Conservation (phyloP, 805 yeast genomes). For the Ogataea methylovora region DNA sequence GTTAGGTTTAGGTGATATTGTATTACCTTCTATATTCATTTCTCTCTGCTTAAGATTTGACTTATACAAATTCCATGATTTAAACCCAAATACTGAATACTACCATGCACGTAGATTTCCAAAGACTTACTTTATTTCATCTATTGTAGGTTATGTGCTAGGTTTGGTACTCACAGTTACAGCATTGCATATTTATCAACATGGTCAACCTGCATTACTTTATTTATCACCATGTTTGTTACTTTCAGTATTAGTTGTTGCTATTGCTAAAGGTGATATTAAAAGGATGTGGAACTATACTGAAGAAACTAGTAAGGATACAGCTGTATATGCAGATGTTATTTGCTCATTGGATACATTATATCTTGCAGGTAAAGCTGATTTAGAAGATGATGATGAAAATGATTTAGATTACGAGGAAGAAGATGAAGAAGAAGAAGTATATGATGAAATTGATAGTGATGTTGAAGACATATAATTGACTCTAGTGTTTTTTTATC, state of each 20-base stretch:
- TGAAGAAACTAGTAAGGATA: constrained; percentile 15
- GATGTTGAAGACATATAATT: neutral
- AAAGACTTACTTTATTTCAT: constrained; percentile 38
- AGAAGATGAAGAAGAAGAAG: constrained; percentile 2
- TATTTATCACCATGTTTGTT: constrained; percentile 49
- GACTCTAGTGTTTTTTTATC: neutral
- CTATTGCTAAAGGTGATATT: constrained; percentile 35
- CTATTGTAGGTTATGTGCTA: constrained; percentile 39
- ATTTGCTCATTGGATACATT: constrained; percentile 17
- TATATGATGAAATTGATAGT: neutral
- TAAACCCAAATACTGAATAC: constrained; percentile 25
- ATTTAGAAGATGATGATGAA: constrained; percentile 17
- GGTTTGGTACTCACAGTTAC: constrained; percentile 37
- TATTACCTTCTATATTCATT: constrained; percentile 49
- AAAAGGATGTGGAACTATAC: constrained; percentile 31
- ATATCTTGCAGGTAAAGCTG: constrained; percentile 14
- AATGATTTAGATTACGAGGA: constrained; percentile 10
- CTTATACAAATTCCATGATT: constrained; percentile 30
- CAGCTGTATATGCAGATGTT: constrained; percentile 9
- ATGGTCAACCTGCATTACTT: constrained; percentile 63
- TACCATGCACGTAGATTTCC: constrained; percentile 31
- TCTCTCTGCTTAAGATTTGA: constrained; percentile 51
- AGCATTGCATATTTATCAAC: constrained; percentile 29
- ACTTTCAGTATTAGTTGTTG: constrained; percentile 25
- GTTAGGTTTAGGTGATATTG: constrained; percentile 62